A percentile compares a stretch with the other conserved stretches of the same genome.
phyloP scores from a whole-genome alignment of 2,329 filamentous ascomycete species.

The Aspergillus proliferans region DNA sequence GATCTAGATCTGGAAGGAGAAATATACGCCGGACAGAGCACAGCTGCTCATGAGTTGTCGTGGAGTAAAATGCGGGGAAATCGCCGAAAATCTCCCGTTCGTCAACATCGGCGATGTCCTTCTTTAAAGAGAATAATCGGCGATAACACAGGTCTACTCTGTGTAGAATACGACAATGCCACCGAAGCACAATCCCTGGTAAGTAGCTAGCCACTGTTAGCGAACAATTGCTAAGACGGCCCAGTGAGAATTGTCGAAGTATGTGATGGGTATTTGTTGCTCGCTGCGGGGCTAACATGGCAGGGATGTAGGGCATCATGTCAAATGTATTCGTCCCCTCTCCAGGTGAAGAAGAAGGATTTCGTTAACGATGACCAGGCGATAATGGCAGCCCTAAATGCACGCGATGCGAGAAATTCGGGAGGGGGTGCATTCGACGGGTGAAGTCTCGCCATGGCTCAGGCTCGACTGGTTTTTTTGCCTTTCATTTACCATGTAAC shows the following conservation, averaged over 20 bases:
- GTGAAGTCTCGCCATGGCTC: constrained; percentile 4
- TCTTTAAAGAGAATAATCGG: no score
- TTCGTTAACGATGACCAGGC: constrained; percentile 1
- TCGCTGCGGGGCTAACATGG: background rate
- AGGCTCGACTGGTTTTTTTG: background rate
- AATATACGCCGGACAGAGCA: no score
- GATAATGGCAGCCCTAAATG: constrained; percentile 7
- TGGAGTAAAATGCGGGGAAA: no score
- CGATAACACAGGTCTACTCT: no score
- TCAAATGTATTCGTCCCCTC: background rate
- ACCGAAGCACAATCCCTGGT: background rate
- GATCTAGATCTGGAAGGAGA: no score
- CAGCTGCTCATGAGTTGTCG: no score
- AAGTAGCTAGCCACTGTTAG: background rate
- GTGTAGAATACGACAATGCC: no score
- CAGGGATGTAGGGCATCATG: background rate
- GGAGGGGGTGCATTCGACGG: constrained; percentile 5
- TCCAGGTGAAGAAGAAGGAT: no score
- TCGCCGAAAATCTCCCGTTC: no score
- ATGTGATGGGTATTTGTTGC: background rate
- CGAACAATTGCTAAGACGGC: background rate
- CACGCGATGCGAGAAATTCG: constrained; percentile 4
- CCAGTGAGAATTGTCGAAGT: constrained; percentile 13
- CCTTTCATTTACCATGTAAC: background rate
- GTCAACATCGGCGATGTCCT: no score